Evolutionary conservation across 345 rosid genomes (phyloP), one percentile per base, ranked within the genome.

Genomic region (Eucalyptus cloeziana): DNA sequence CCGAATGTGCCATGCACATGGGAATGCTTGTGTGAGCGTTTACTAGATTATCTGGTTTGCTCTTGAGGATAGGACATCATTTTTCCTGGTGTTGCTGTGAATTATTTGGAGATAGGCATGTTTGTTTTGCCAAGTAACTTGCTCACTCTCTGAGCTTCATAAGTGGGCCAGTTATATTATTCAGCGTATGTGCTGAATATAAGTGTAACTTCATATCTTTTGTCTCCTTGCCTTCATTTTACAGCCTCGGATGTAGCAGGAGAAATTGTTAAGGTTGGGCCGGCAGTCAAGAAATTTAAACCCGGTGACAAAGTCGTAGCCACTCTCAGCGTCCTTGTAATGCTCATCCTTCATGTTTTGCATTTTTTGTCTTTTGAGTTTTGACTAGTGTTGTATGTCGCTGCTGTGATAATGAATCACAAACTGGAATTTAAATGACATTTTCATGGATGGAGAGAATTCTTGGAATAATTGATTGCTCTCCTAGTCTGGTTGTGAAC

Each of bases 231-330:
- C 64, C 52, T 80, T 64, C 11, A 85, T 40, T 86, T 21, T 51
- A 49, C 88, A 90, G 93, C 87, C 52, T 87, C 92, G 31, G 94
- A 91, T 90, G 92, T 92, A 67, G 91, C 91, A 14, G 93, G 94
- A 87, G 92, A 92, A 85, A 89, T 92, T 80, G 85, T 90, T 24
- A 90, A 92, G 89, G 91, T 91, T 62, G 94, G 94, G 31, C 52
- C 81, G 52, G 92, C 81, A 15, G 93, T 92, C 25, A 87, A 89
- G 56, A 88, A 91, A 19, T 91, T 92, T 86, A 91, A 91, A 67
- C 14, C 56, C 7, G 93, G 94, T 13, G 93, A 92, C 83, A 91
- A 92, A 92, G 92, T 93, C 15, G 90, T 92, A 3, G 92, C 93
- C 52, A 13, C 87, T n/a, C 90, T 93, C 15, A 47, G 25, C 88